phyloP scores from a whole-genome alignment of 495 filamentous ascomycete genomes.

The Halenospora varia region DNA sequence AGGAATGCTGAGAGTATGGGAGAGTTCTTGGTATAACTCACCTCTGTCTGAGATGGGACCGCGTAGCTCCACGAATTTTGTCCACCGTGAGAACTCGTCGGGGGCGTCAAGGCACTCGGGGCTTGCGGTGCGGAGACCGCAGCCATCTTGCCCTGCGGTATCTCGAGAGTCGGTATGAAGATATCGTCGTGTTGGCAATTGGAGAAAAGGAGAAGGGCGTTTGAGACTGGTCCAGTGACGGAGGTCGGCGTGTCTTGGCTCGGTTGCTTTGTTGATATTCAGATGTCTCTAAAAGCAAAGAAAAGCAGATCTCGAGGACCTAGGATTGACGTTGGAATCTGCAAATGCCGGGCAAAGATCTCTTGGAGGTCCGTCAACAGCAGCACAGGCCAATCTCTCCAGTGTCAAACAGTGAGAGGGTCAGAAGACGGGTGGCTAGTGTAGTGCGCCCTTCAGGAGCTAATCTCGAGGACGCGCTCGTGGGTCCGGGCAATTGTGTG shows the following conservation, averaged over 20 bases:
- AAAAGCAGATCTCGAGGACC: neutral
- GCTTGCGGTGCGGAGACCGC: slow-evolving; percentile 46
- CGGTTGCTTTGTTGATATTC: slow-evolving; percentile 10
- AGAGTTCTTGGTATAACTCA: too few relatives aligned
- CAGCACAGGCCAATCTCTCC: slow-evolving; percentile 8
- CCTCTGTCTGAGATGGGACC: slow-evolving; percentile 31
- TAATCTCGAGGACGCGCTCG: neutral
- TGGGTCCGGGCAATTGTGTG: neutral
- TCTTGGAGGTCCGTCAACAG: neutral
- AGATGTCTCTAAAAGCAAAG: slow-evolving; percentile 3
- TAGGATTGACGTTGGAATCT: neutral
- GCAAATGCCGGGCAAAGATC: neutral
- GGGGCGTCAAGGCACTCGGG: slow-evolving; percentile 44
- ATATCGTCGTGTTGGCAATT: neutral
- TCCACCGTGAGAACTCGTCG: slow-evolving; percentile 46
- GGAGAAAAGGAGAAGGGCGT: neutral
- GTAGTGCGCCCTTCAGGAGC: neutral
- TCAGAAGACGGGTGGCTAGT: slow-evolving; percentile 7
- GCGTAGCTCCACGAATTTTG: slow-evolving; percentile 48
- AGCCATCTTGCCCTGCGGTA: slow-evolving; percentile 35
- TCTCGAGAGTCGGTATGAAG: slow-evolving; percentile 3
- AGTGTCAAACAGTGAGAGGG: slow-evolving; percentile 3
- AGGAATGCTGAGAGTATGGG: neutral
- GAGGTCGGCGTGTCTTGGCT: slow-evolving; percentile 5
- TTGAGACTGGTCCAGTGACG: slow-evolving; percentile 3